Evolutionary conservation across 2,329 filamentous ascomycete genomes (phyloP).

Genomic region (Botrytis galanthina): DNA sequence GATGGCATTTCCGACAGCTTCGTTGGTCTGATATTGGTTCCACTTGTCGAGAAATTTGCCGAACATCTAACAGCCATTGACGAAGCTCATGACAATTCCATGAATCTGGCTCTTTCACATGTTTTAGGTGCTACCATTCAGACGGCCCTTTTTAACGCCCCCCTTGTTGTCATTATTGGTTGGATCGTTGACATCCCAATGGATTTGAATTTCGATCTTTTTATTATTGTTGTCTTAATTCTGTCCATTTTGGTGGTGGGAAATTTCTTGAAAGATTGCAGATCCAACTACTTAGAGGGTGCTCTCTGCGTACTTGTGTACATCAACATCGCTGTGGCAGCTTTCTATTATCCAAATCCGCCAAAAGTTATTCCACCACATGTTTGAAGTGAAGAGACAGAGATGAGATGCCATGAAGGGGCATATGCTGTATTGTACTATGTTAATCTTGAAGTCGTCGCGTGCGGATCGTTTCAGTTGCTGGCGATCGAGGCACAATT

Average conservation of each 20-base stretch:
- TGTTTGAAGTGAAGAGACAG: background rate
- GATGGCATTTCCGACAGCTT: slow-evolving; percentile 55
- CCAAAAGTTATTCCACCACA: slow-evolving; percentile 2
- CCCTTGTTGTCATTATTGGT: slow-evolving; percentile 76
- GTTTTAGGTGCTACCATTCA: slow-evolving; percentile 72
- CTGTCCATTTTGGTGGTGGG: slow-evolving; percentile 83
- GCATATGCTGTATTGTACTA: background rate
- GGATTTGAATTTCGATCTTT: slow-evolving; percentile 81
- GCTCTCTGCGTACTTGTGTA: slow-evolving; percentile 71
- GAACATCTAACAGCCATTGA: slow-evolving; percentile 83
- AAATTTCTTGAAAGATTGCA: slow-evolving; percentile 82
- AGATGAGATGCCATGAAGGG: background rate
- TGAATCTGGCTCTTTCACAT: slow-evolving; percentile 41
- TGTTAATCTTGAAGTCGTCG: background rate
- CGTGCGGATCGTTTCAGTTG: background rate
- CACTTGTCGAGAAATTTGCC: slow-evolving; percentile 81
- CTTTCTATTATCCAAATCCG: slow-evolving; percentile 54
- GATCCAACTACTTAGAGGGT: slow-evolving; percentile 89
- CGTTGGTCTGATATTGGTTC: slow-evolving; percentile 71
- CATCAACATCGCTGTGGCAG: slow-evolving; percentile 57
- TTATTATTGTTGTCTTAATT: slow-evolving; percentile 76
- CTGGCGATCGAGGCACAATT: background rate
- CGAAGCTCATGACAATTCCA: slow-evolving; percentile 79
- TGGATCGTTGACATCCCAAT: slow-evolving; percentile 73
- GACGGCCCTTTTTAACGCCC: slow-evolving; percentile 84